Conservation (phyloP, 228 moss, liverwort and hornwort species). For the Sphagnum magellanicum region DNA sequence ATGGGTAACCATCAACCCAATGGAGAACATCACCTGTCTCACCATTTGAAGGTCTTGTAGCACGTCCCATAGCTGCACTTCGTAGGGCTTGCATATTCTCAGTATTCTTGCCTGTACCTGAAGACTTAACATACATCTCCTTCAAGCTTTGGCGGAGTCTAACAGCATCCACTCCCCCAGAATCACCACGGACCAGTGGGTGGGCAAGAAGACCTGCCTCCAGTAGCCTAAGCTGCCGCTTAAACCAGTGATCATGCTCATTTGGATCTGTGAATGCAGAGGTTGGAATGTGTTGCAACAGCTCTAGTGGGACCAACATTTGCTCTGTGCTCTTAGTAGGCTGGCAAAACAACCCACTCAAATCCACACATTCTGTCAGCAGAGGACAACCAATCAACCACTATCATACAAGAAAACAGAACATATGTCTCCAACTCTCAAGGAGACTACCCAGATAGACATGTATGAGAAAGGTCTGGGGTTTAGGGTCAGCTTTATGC, state of each 20-base stretch:
- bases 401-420: not conserved
- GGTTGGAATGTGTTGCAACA: conserved; percentile 64
- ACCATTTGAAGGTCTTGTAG: conserved; percentile 46
- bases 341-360: conserved; percentile 17
- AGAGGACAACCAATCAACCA: not conserved
- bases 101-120: conserved; percentile 64
- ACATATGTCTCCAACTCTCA: not conserved
- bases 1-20: conserved; percentile 86
- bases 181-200: conserved; percentile 47
- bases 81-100: conserved; percentile 76
- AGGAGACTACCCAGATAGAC: not conserved
- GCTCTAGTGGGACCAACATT: conserved; percentile 84
- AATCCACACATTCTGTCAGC: not conserved
- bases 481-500: not conserved
- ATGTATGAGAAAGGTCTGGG: not conserved
- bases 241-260: conserved; percentile 70
- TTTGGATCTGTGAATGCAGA: conserved; percentile 54
- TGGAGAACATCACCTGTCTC: conserved; percentile 55
- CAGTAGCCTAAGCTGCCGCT: conserved; percentile 70
- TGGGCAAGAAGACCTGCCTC: conserved; percentile 81
- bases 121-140: conserved; percentile 53
- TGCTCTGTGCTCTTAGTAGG: conserved; percentile 69
- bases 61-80: conserved; percentile 69
- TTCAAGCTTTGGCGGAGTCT: conserved; percentile 65
- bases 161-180: conserved; percentile 49